Evolutionary conservation across 2,329 filamentous ascomycete species (phyloP).

Genomic region (Alternaria ventricosa): DNA sequence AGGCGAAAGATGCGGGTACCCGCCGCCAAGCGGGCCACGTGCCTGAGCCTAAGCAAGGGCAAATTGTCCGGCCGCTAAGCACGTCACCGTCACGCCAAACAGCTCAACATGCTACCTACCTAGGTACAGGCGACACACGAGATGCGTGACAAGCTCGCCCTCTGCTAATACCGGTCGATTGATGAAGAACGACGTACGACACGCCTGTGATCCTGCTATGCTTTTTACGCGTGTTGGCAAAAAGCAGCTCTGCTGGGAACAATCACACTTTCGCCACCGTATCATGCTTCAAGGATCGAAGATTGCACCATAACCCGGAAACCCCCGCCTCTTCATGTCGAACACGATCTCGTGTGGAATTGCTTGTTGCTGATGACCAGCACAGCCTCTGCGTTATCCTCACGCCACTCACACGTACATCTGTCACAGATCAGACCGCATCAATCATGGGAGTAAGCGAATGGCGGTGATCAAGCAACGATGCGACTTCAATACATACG

Average conservation of each 20-base stretch:
- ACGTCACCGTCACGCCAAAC: neutral
- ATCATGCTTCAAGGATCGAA: slow-evolving; percentile 65
- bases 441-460: neutral
- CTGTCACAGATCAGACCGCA: neutral
- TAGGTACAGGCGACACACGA: neutral
- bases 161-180: neutral
- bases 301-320: slow-evolving; percentile 75
- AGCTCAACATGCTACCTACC: slow-evolving; percentile 1
- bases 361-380: slow-evolving; percentile 75
- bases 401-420: neutral
- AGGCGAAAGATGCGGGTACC: neutral
- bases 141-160: neutral
- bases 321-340: slow-evolving; percentile 68
- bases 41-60: neutral
- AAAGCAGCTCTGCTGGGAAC: neutral
- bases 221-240: neutral
- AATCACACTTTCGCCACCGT: neutral
- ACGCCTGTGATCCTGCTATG: neutral
- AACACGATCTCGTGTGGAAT: slow-evolving; percentile 71
- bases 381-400: slow-evolving; percentile 63
- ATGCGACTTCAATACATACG: neutral
- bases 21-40: slow-evolving; percentile 10
- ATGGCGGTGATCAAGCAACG: neutral
- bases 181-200: neutral
- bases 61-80: neutral